Base-by-base conservation (phyloP, 1,139 yeast genomes). In the Kodamaea plutei region DNA sequence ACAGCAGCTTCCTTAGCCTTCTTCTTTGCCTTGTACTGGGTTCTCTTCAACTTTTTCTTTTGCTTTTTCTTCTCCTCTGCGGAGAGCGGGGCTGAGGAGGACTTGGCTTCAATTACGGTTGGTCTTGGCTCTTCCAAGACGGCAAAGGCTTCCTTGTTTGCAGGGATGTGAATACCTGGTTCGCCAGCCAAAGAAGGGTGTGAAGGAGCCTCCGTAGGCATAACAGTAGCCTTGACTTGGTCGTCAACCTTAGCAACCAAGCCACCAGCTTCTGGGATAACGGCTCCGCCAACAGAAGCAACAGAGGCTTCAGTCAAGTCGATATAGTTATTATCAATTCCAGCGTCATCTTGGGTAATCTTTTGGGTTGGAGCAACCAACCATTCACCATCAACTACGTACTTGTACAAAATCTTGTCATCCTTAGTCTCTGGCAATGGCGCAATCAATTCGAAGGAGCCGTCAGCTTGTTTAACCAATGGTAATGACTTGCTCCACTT, bases 361-460 rank as follows among this genome's bases (percentile, higher is more conserved):
- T 63, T 63, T 45, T 71, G 78, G 10, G 58, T 49, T 4, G 60
- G 51, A 34, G 74, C 71, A 13, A 73, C 66, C 20, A 52, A 47
- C 93, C 93, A 84, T 23, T 73, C 72, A 22, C 82, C 89, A 50
- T 84, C 89, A 29, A 83, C 84, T 34, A 84, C 73, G 50, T 76
- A 84, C 60, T 84, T 83, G 64, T 79, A 83, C 32, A 66, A 56
- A 15, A 78, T 46, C 42, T 61, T 69, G 18, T 64, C 73, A 14
- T 36, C 33, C 13, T 55, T 54, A n/a, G 46, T 43, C 9, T 22
- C 29, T 24, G 48, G 74, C 37, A 70, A 66, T 33, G 78, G 89
- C 41, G 80, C 69, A 3, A 77, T 68, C 35, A 79, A 53, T 37
- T 71, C 73, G 45, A 79, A 81, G 5, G 74, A 65, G 7, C 85